Percentiles rank a stretch among this genome's conserved stretches.
Conservation (phyloP, 1,284 basidiomycete genomes). For the Cystobasidium pallidum region DNA sequence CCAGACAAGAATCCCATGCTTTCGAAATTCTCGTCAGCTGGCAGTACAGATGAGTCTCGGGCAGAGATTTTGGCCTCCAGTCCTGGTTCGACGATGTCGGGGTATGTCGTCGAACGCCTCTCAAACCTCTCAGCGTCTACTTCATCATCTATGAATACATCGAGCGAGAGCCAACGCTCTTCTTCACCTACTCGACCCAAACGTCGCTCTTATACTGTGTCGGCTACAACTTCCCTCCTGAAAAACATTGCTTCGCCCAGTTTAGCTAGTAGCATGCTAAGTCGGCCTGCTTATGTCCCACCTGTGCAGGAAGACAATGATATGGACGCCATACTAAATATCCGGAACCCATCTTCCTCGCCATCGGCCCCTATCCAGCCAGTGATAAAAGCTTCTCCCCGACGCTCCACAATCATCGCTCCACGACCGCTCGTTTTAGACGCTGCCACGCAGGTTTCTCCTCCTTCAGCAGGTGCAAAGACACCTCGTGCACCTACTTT, state of each 20-base stretch:
- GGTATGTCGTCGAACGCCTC: background rate
- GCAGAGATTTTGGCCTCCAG: slow-evolving; percentile 14
- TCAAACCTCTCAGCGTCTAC: slow-evolving; percentile 1
- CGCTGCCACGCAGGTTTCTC: background rate
- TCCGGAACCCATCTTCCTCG: background rate
- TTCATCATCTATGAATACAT: background rate
- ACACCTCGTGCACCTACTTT: slow-evolving; percentile 24
- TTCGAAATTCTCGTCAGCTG: background rate
- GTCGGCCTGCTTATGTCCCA: background rate
- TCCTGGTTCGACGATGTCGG: slow-evolving; percentile 19
- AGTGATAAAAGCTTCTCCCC: background rate
- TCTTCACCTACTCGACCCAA: background rate
- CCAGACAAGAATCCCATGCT: background rate
- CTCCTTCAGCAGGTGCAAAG: background rate
- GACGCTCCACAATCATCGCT: slow-evolving; percentile 1
- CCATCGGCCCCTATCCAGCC: background rate
- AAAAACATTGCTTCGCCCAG: background rate
- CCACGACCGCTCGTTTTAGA: background rate
- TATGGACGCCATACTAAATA: background rate
- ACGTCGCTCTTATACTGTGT: slow-evolving; percentile 30
- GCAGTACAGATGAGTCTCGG: background rate
- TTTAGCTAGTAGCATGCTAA: background rate
- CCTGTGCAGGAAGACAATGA: slow-evolving; percentile 4
- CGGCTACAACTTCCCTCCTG: slow-evolving; percentile 2
- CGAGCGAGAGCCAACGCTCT: slow-evolving; percentile 3